Conservation (phyloP, 257 asterid genomes). For the Perilla frutescens region DNA sequence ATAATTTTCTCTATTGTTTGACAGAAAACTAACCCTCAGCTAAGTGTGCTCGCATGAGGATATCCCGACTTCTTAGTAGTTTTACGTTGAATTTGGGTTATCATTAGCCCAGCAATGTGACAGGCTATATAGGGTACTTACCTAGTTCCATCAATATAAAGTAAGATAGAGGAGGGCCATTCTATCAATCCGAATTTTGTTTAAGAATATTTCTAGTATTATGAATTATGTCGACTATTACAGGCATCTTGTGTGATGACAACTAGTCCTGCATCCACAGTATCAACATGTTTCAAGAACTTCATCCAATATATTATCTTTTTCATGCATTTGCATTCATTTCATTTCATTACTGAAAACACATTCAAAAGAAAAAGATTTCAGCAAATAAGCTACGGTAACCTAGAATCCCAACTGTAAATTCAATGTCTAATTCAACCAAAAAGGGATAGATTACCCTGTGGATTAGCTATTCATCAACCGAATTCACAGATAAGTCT, state of each 20-base stretch:
- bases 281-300: too few species aligned
- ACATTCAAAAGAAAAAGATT: not conserved
- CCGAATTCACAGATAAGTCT: not conserved
- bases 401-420: not conserved
- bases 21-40: not conserved
- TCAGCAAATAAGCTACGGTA: not conserved
- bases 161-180: not conserved
- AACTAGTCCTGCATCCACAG: too few species aligned
- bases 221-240: too few species aligned
- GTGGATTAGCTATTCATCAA: conserved; percentile 6
- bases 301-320: too few species aligned
- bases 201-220: not conserved
- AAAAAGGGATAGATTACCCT: not conserved
- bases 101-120: not conserved
- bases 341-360: conserved; percentile 16
- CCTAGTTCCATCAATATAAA: conserved; percentile 2
- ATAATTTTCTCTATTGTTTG: not conserved
- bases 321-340: not conserved
- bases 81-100: not conserved
- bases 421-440: conserved; percentile 8
- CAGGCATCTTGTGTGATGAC: too few species aligned
- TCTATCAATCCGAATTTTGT: not conserved
- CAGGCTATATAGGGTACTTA: not conserved
- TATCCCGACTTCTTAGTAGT: not conserved
- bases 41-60: not conserved